Conservation (phyloP, 1,284 basidiomycete genomes). For the Golubevia sp. region DNA sequence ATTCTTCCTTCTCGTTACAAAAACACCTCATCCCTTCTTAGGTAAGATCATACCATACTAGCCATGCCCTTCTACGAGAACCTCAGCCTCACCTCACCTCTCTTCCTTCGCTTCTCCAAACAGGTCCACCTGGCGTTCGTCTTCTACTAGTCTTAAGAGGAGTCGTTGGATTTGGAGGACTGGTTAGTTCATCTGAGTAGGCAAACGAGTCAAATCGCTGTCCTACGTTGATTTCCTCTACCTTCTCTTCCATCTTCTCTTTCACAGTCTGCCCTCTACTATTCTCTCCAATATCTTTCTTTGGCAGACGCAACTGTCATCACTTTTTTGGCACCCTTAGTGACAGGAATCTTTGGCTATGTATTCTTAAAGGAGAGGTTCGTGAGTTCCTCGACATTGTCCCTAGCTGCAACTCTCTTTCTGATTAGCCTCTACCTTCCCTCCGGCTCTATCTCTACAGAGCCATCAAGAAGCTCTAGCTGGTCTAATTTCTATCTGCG, state of each 20-base stretch:
- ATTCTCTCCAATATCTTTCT: constrained; percentile 72
- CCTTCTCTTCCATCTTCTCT: constrained; percentile 4
- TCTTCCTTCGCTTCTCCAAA: too few species aligned
- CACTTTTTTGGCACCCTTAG: constrained; percentile 74
- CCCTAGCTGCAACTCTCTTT: too few species aligned
- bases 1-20: constrained; percentile 54
- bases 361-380: constrained; percentile 73
- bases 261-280: constrained; percentile 74
- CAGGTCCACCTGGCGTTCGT: constrained; percentile 73
- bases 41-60: too few species aligned
- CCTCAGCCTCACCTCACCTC: too few species aligned
- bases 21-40: constrained; percentile 70
- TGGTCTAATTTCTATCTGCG: constrained; percentile 69
- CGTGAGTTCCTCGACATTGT: too few species aligned
- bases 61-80: too few species aligned
- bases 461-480: constrained; percentile 70
- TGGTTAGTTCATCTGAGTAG: constrained; percentile 54
- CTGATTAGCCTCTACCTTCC: too few species aligned
- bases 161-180: constrained; percentile 69
- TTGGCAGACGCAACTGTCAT: constrained; percentile 77
- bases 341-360: constrained; percentile 72
- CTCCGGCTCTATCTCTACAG: too few species aligned
- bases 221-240: background rate
- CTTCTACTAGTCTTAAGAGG: constrained; percentile 69
- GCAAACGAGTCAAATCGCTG: background rate